Evolutionary conservation across 495 filamentous ascomycete genomes (phyloP).

Genomic region (Aspergillus heteromorphus): DNA sequence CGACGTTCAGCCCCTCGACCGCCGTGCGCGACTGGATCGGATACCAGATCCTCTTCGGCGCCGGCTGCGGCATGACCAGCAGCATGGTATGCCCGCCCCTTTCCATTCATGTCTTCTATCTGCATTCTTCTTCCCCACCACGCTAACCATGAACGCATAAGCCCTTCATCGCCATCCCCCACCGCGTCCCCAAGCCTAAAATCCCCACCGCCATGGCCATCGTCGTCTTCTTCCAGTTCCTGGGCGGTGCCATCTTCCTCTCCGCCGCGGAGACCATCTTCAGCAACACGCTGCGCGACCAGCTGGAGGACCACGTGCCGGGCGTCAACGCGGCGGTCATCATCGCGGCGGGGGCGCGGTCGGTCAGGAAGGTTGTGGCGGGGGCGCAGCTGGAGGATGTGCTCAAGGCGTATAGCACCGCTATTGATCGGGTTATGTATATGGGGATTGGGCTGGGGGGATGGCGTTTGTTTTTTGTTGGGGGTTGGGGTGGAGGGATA

Average conservation of each 20-base stretch:
- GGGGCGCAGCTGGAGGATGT: slow-evolving; percentile 44
- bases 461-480: background rate
- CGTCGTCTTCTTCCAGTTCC: slow-evolving; percentile 1
- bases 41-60: slow-evolving; percentile 54
- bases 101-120: too few relatives aligned
- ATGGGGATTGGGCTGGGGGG: background rate
- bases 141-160: background rate
- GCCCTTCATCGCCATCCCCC: slow-evolving; percentile 51
- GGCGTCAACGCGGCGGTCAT: background rate
- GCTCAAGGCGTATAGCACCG: slow-evolving; percentile 50
- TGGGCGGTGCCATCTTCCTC: slow-evolving; percentile 5
- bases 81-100: slow-evolving; percentile 9
- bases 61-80: slow-evolving; percentile 1
- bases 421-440: slow-evolving; percentile 17
- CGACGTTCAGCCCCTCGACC: slow-evolving; percentile 46
- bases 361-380: slow-evolving; percentile 30
- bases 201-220: slow-evolving; percentile 39
- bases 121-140: too few relatives aligned
- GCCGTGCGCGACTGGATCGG: slow-evolving; percentile 55
- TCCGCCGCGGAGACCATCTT: slow-evolving; percentile 1
- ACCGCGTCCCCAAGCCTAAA: slow-evolving; percentile 30
- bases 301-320: slow-evolving; percentile 22
- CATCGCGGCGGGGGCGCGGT: slow-evolving; percentile 6
- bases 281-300: background rate
- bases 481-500: slow-evolving; percentile 11